These are phyloP conservation scores for Entomortierella chlamydospora DNA, from an alignment of 192 early-diverging fungal genomes.

Conservation along the genomic window DNA sequence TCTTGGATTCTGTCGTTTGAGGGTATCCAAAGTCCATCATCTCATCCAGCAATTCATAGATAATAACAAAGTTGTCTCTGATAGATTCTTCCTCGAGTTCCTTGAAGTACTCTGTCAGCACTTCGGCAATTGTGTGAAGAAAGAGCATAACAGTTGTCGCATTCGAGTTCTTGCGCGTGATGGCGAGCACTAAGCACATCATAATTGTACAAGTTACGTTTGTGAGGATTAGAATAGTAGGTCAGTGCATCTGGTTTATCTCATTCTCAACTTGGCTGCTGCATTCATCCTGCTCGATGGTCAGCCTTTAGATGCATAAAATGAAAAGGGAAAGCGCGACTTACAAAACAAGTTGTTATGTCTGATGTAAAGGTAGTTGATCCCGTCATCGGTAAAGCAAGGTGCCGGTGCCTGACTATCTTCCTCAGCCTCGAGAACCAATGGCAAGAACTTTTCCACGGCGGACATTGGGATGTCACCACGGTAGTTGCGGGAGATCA, in stretches of 20 bases:
- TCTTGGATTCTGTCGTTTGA: slow-evolving; percentile 90
- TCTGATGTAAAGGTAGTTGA: slow-evolving; percentile 93
- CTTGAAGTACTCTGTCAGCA: slow-evolving; percentile 95
- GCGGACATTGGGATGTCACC: slow-evolving; percentile 97
- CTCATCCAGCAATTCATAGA: slow-evolving; percentile 91
- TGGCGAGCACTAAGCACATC: slow-evolving; percentile 79
- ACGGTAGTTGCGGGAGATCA: slow-evolving; percentile 97
- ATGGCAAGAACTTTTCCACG: slow-evolving; percentile 98
- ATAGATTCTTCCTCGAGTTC: slow-evolving; percentile 91
- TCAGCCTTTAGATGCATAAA: no score
- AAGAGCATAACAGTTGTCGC: slow-evolving; percentile 96
- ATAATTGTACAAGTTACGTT: no score
- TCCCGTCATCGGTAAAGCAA: slow-evolving; percentile 94
- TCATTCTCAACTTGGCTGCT: no score
- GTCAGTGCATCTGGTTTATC: no score
- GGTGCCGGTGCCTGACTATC: slow-evolving; percentile 90
- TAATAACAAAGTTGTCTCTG: slow-evolving; percentile 91
- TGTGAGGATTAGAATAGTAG: no score
- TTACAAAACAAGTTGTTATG: slow-evolving; percentile 97
- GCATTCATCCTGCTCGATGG: not conserved
- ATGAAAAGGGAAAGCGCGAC: not conserved
- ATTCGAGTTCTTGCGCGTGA: slow-evolving; percentile 98
- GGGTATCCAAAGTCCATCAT: slow-evolving; percentile 95
- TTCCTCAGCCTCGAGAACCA: slow-evolving; percentile 94
- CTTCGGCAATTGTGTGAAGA: slow-evolving; percentile 90